Base-by-base conservation (phyloP, 768 basidiomycete genomes). In the Lactifluus volemus region DNA sequence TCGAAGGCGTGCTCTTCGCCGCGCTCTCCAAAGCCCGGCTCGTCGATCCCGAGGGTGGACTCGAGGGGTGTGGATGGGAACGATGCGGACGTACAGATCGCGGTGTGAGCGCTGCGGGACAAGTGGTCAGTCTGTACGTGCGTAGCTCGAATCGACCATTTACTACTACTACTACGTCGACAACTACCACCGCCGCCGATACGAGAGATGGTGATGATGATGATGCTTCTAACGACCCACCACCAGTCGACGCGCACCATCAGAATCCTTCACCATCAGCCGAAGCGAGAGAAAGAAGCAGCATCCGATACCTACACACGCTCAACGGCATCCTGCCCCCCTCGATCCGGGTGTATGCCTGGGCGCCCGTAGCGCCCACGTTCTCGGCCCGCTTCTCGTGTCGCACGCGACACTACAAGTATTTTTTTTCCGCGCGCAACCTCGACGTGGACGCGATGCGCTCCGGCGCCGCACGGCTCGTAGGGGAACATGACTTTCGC, bases 331-430 rank as follows among this genome's bases (percentile, higher is more conserved):
- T 94, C 49, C 84, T 99, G 7, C 97, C 96, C 0, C 81, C 84
- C 0, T 91, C 93, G 0, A 92, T 98, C 68, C 88, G 94, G 29
- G 76, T 98, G 42, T 79, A 93, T 53, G 94, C 93, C 8, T 99
- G 96, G 95, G 92, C 96, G 9, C 92, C 95, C 19, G 86, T 98
- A 32, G 72, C 82, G 3, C 72, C 80, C 8, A 70, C 71, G 38
- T 98, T 98, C 73, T 93, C 94, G 21, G 88, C 95, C 8, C 86
- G 97, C 4, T 94, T 88, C 74, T 86, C 85, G 12, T 98, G 96
- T 75, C 77, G 74, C 55, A 85, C 82, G 68, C 79, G 97, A 41
- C 96, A 99, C 71, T 98, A 99, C 84, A 98, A 96, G 70, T 99
- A 98, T 74, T 96, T 98, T 73, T 98, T 99, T 78, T 81, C 84